Evolutionary conservation across 2,329 filamentous ascomycete genomes (phyloP).

Genomic region (Alternaria atra): DNA sequence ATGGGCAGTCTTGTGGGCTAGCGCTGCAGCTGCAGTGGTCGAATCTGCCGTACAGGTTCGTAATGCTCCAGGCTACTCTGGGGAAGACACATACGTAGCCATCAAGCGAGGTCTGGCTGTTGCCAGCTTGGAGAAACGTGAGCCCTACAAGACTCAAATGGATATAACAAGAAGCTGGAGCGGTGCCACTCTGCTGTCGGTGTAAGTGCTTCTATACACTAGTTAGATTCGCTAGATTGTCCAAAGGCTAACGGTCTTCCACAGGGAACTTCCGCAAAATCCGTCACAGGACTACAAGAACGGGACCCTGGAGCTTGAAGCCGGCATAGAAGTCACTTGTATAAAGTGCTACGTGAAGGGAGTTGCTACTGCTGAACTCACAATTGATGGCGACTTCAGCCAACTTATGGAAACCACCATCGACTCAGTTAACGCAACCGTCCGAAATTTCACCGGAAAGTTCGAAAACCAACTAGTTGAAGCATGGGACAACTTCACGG

Average conservation of each 20-base stretch:
- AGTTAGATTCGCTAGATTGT: not conserved
- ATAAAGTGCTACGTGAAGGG: slow-evolving; percentile 63
- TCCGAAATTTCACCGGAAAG: slow-evolving; percentile 27
- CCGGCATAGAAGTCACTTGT: slow-evolving; percentile 57
- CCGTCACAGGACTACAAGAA: slow-evolving; percentile 20
- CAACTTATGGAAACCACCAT: slow-evolving; percentile 19
- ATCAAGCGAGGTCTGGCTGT: slow-evolving; percentile 20
- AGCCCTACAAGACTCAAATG: slow-evolving; percentile 21
- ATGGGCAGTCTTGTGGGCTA: not conserved
- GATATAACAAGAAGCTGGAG: slow-evolving; percentile 54
- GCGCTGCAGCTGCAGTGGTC: not conserved
- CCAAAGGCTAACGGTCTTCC: not conserved
- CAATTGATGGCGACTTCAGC: slow-evolving; percentile 53
- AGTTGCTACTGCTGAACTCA: slow-evolving; percentile 55
- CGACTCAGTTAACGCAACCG: slow-evolving; percentile 21
- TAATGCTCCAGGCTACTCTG: slow-evolving; percentile 21
- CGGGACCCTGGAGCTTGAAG: slow-evolving; percentile 19
- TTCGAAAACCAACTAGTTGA: slow-evolving; percentile 21
- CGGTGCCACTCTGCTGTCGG: slow-evolving; percentile 50
- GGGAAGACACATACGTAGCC: slow-evolving; percentile 18
- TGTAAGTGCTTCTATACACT: slow-evolving; percentile 28
- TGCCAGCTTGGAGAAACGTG: slow-evolving; percentile 13
- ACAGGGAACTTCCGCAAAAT: slow-evolving; percentile 10
- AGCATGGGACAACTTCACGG: slow-evolving; percentile 21
- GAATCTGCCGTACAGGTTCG: slow-evolving; percentile 7